Evolutionary conservation across 169 alveolate species (phyloP).

Genomic region (Theileria orientalis): DNA sequence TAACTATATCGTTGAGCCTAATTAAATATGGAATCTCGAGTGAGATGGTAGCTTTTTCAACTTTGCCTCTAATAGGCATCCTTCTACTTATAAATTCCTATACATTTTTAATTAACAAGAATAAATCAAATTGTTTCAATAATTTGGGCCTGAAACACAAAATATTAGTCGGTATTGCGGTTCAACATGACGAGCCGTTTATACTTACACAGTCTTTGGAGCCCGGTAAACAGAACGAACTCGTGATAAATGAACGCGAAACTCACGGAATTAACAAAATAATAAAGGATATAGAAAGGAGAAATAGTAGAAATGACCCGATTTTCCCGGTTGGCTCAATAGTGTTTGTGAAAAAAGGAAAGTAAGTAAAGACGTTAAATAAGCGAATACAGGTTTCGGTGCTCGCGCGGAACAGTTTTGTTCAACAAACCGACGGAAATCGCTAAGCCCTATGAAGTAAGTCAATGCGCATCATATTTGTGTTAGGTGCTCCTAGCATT

Average conservation of each 20-base stretch:
- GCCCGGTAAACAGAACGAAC: slow-evolving; percentile 51
- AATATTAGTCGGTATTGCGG: background rate
- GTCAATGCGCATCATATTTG: background rate
- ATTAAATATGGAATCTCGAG: background rate
- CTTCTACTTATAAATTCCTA: background rate
- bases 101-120: background rate
- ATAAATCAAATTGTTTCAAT: background rate
- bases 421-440: slow-evolving; percentile 20
- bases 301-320: slow-evolving; percentile 14
- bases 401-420: slow-evolving; percentile 48
- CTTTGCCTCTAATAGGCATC: background rate
- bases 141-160: background rate
- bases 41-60: background rate
- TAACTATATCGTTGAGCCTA: background rate
- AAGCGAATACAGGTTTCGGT: slow-evolving; percentile 5
- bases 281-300: slow-evolving; percentile 19
- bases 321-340: slow-evolving; percentile 33
- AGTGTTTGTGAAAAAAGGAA: slow-evolving; percentile 43
- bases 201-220: slow-evolving; percentile 41
- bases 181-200: slow-evolving; percentile 38
- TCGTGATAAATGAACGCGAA: slow-evolving; percentile 31
- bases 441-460: slow-evolving; percentile 52
- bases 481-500: slow-evolving; percentile 42
- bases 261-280: slow-evolving; percentile 35
- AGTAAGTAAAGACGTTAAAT: background rate